Evolutionary conservation across 306 rosid species (phyloP), one percentile per base, ranked within the genome.

Genomic region (Malus fusca): DNA sequence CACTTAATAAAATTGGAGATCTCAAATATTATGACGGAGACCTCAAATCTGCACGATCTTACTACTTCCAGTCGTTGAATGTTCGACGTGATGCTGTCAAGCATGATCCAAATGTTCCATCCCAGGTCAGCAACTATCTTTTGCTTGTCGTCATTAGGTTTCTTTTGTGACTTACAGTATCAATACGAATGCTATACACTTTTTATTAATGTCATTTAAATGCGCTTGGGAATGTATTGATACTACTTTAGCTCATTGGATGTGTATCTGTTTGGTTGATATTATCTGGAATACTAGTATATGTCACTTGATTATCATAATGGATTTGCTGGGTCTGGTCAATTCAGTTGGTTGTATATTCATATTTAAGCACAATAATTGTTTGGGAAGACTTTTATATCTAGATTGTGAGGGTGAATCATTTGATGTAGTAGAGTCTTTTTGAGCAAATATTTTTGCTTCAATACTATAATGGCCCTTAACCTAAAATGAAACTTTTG

Each of bases 1-100:
- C 99, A 53, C 97, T 95, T 35, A 92, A 96, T 83, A 96, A 96
- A 87, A 89, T 96, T 81, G 98, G 98, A 63, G 98, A 92, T 85
- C 96, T 95, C 72, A 95, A 92, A 82, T 95, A 95, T 81, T 90
- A 96, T 35, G 93, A 82, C 30, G 99, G 97, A 79, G 92, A 92
- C 78, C 90, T 96, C 75, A 78, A 88, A 87, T 88, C 88, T 77
- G 89, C 99, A 73, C 88, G 98, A 77, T 86, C 88, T 56, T 89
- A 80, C 87, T 92, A 96, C 86, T 86, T 79, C 64, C 84, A 79
- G 84, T 92, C 99, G 18, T 78, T 96, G 82, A 82, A 89, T 88
- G 97, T 89, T 79, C 98, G 98, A 11, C 93, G 85, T 52, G 98
- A 89, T 80, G 93, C 85, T 46, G 76, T 83, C 74, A 88, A 90